phyloP scores from a whole-genome alignment of 2,329 filamentous ascomycete species.

The Fusarium oxysporum region DNA sequence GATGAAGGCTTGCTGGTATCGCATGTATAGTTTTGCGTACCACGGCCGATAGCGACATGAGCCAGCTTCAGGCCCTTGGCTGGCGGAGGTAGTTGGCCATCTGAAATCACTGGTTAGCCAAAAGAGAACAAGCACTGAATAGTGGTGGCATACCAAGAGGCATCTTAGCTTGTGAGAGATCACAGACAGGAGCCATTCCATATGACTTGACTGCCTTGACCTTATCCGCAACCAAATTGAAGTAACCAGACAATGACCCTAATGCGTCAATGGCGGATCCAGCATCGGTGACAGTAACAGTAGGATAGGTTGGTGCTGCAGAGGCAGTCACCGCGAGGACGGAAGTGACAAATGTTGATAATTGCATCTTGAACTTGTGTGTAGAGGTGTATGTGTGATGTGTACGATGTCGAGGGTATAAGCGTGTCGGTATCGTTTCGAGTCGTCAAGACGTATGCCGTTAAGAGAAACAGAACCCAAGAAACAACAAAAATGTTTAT shows the following conservation, averaged over 20 bases:
- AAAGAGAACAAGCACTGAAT: not conserved
- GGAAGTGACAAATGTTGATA: slow-evolving; percentile 60
- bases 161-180: slow-evolving; percentile 64
- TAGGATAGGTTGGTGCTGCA: slow-evolving; percentile 58
- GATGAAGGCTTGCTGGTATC: slow-evolving; percentile 68
- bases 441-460: slow-evolving; percentile 27
- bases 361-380: slow-evolving; percentile 59
- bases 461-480: slow-evolving; percentile 30
- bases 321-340: slow-evolving; percentile 59
- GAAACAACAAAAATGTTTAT: slow-evolving; percentile 20
- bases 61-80: slow-evolving; percentile 71
- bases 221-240: slow-evolving; percentile 68
- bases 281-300: slow-evolving; percentile 51
- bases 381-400: not conserved
- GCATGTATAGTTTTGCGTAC: slow-evolving; percentile 96
- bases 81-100: slow-evolving; percentile 69
- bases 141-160: slow-evolving; percentile 57
- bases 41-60: slow-evolving; percentile 87
- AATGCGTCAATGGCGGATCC: slow-evolving; percentile 54
- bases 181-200: slow-evolving; percentile 60
- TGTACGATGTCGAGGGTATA: slow-evolving; percentile 8
- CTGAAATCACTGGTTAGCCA: slow-evolving; percentile 26
- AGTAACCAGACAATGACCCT: slow-evolving; percentile 68
- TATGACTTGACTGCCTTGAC: slow-evolving; percentile 61
- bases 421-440: slow-evolving; percentile 22